Evolutionary conservation across 73 alveolate genomes (phyloP).

Genomic region (Effrenium voratum): DNA sequence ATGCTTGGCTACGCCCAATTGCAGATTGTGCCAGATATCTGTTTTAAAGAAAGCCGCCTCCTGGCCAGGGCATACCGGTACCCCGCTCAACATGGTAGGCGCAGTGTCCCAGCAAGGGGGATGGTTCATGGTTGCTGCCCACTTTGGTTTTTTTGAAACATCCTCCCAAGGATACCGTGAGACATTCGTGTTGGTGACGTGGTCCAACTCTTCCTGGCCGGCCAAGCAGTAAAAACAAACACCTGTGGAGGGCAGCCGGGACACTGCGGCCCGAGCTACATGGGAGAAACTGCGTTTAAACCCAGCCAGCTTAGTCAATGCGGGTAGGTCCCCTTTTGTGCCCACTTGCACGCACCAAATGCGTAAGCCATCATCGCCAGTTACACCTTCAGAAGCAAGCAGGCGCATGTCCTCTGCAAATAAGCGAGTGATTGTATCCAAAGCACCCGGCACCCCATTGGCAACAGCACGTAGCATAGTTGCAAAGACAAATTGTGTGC

Average conservation of each 20-base stretch:
- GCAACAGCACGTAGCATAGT: not conserved
- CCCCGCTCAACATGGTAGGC: not conserved
- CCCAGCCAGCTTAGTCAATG: not conserved
- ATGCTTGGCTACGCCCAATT: not conserved
- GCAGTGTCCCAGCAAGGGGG: not conserved
- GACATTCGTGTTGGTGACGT: not conserved
- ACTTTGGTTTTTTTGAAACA: not conserved
- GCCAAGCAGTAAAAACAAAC: conserved; percentile 12
- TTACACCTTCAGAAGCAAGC: not conserved
- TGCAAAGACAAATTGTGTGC: conserved; percentile 13
- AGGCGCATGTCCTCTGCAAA: conserved; percentile 3
- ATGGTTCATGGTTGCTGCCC: not conserved
- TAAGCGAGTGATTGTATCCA: not conserved
- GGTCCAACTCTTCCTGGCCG: not conserved
- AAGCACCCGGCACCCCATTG: not conserved
- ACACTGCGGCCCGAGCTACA: not conserved
- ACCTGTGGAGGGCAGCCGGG: not conserved
- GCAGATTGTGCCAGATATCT: conserved; percentile 42
- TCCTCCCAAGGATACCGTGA: not conserved
- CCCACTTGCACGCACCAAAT: not conserved
- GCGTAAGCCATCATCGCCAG: not conserved
- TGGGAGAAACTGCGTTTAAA: not conserved
- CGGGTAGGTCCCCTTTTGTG: conserved; percentile 47
- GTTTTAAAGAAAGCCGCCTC: not conserved
- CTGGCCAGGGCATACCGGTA: not conserved